Conservation (phyloP, 768 basidiomycete genomes). For the Agrocybe praecox region DNA sequence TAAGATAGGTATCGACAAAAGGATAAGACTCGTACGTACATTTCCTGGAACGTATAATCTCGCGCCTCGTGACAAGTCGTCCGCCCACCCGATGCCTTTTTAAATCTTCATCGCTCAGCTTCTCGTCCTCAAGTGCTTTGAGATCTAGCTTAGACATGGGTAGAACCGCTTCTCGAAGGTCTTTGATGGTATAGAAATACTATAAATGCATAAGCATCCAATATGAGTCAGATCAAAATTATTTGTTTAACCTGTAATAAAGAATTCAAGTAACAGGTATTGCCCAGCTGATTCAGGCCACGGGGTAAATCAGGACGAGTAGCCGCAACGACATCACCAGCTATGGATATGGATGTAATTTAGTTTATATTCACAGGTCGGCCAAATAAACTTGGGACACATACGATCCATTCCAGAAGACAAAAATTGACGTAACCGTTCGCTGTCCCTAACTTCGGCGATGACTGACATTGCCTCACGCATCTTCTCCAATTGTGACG, state of each 20-base stretch:
- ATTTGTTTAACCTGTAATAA: slow-evolving; percentile 57
- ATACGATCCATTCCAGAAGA: slow-evolving; percentile 74
- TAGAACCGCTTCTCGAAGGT: slow-evolving; percentile 76
- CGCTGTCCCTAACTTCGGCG: slow-evolving; percentile 73
- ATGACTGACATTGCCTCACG: slow-evolving; percentile 73
- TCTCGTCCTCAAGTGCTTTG: slow-evolving; percentile 66
- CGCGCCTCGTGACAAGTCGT: slow-evolving; percentile 74
- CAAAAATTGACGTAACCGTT: slow-evolving; percentile 66
- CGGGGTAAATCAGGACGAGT: slow-evolving; percentile 73
- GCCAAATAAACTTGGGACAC: slow-evolving; percentile 30
- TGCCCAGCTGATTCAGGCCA: slow-evolving; percentile 87
- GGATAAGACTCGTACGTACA: slow-evolving; percentile 52
- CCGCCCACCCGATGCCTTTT: slow-evolving; percentile 89
- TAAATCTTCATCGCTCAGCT: slow-evolving; percentile 78
- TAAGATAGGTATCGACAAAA: slow-evolving; percentile 4
- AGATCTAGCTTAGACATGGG: slow-evolving; percentile 56
- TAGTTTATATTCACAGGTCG: not conserved
- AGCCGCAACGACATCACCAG: slow-evolving; percentile 60
- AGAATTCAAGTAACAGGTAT: slow-evolving; percentile 87
- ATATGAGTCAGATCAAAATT: not conserved
- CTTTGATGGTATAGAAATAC: slow-evolving; percentile 97
- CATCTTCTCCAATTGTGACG: slow-evolving; percentile 69
- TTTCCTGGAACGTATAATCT: slow-evolving; percentile 82
- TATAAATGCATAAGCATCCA: slow-evolving; percentile 28
- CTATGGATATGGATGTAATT: slow-evolving; percentile 34